Evolutionary conservation across 768 basidiomycete genomes (phyloP), one percentile per base, ranked within the genome.

Genomic region (Agrocybe praecox): DNA sequence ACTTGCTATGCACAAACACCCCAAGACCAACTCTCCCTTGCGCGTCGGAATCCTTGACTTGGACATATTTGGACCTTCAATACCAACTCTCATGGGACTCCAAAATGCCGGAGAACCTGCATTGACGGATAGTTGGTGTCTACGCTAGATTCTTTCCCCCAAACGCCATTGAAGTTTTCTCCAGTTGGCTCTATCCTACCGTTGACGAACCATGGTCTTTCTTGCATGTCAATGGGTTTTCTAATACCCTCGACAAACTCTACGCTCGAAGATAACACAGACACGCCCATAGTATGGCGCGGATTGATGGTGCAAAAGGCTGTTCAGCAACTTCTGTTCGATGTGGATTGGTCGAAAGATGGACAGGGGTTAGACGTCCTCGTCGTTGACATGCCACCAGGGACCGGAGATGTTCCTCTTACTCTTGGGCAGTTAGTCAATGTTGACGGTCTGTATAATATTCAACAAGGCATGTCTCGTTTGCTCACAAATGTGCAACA

Each of bases 221-320:
- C 91, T 15, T 92, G 90, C 64, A 98, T 98, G 96, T 97, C 95
- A 0, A 97, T 99, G 86, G 96, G 95, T 2, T 99, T 94, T 69
- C 83, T 99, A 12, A 81, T 98, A 14, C 89, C 91, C 1, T 74
- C 66, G 6, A 61, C 63, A 19, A 76, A 53, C 66, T 47, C 60
- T 23, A 26, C 56, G 8, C 34, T 58, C 2, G 51, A 76, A 43
- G 75, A 82, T 2, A 80, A 80, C 52, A 79, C 80, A 33, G 93
- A 96, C 67, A 85, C 87, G 0, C 88, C 95, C 0, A 81, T 98
- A 29, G 92, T 96, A 26, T 99, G 96, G 96, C 82, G 96, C 22
- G 96, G 96, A 2, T 81, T 97, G 19, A 98, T 98, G 96, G 96
- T 98, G 1, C 95, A 96, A 74, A 98, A 98, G 67, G 95, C 96